These are phyloP conservation scores for Fusarium foetens DNA, from an alignment of 2,329 filamentous ascomycete genomes.

Conservation along the genomic window DNA sequence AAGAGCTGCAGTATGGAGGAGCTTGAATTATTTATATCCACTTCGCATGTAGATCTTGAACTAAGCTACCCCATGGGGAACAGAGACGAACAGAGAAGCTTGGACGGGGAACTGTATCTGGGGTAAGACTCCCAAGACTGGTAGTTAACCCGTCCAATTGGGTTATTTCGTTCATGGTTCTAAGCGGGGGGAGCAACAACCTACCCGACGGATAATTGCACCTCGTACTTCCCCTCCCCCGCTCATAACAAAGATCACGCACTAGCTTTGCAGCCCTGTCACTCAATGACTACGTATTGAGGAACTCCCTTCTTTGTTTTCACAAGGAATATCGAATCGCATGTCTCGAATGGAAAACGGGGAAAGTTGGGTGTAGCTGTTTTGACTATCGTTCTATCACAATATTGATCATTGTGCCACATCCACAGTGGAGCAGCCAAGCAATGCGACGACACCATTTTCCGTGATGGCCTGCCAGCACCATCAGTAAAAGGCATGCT, in stretches of 20 bases:
- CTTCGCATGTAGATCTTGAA: neutral
- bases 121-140: neutral
- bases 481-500: no score
- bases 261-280: neutral
- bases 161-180: neutral
- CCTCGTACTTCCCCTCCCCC: neutral
- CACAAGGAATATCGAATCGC: neutral
- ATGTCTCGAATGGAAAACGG: neutral
- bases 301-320: neutral
- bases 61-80: neutral
- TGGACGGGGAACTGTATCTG: neutral
- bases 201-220: neutral
- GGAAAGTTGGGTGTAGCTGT: neutral
- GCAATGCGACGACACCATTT: no score
- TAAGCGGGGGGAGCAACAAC: neutral
- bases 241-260: accelerated
- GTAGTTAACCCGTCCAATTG: neutral
- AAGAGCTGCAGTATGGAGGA: neutral
- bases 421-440: no score
- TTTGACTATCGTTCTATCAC: accelerated
- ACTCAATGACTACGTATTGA: neutral
- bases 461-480: no score
- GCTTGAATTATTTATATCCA: neutral
- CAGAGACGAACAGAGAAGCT: neutral
- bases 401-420: neutral